Conservation (phyloP, 2,329 filamentous ascomycete species). For the Fusarium nisikadoi region DNA sequence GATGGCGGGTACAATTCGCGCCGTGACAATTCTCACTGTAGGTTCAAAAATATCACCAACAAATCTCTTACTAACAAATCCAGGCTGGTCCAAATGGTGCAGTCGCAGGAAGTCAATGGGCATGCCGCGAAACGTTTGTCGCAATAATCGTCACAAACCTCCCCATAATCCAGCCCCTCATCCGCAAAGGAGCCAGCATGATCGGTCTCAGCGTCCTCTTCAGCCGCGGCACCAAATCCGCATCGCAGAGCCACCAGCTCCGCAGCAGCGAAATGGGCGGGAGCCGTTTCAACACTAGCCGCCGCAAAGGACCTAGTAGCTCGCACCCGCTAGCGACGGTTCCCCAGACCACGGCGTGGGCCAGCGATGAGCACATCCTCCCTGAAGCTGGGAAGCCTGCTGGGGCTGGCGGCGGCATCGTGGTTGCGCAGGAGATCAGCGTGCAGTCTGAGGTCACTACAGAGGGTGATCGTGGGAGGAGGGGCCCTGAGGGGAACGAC, state of each 20-base stretch:
- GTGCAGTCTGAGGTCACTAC: slow-evolving; percentile 28
- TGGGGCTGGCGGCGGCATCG: slow-evolving; percentile 18
- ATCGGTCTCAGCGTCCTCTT: slow-evolving; percentile 36
- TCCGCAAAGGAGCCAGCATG: slow-evolving; percentile 35
- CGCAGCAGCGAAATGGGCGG: slow-evolving; percentile 24
- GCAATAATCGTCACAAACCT: slow-evolving; percentile 52
- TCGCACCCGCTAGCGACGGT: slow-evolving; percentile 18
- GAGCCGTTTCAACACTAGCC: slow-evolving; percentile 28
- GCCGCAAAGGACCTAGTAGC: neutral
- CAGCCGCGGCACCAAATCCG: slow-evolving; percentile 29
- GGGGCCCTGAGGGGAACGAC: slow-evolving; percentile 18
- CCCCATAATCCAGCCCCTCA: slow-evolving; percentile 36
- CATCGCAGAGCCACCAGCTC: slow-evolving; percentile 35
- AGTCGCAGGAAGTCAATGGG: slow-evolving; percentile 45
- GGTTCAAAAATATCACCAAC: accelerated
- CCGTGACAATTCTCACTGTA: slow-evolving; percentile 33
- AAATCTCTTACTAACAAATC: neutral
- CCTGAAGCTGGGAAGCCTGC: slow-evolving; percentile 9
- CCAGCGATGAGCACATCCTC: slow-evolving; percentile 38
- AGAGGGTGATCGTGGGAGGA: neutral
- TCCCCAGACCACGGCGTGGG: slow-evolving; percentile 33
- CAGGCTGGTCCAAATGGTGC: slow-evolving; percentile 34
- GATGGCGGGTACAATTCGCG: slow-evolving; percentile 38
- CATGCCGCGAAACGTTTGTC: slow-evolving; percentile 53
- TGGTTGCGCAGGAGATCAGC: slow-evolving; percentile 36